Evolutionary conservation across 495 filamentous ascomycete species (phyloP).

Genomic region (Lepidopterella palustris): DNA sequence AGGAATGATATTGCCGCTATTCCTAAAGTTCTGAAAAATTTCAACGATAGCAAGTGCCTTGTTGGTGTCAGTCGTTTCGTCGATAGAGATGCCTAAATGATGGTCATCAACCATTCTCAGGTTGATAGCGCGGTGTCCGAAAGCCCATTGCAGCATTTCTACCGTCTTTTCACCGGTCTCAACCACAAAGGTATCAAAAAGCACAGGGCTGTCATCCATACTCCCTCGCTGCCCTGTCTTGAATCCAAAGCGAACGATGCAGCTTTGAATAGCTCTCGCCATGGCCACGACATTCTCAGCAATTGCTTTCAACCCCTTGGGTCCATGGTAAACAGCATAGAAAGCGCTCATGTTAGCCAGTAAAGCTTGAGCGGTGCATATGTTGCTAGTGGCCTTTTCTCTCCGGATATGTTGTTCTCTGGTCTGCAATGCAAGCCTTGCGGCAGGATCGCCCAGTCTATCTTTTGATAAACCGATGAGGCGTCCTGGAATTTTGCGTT

Average conservation of each 20-base stretch:
- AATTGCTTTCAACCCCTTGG: slow-evolving; percentile 75
- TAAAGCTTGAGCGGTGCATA: slow-evolving; percentile 93
- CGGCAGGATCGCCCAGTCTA: slow-evolving; percentile 74
- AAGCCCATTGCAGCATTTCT: slow-evolving; percentile 47
- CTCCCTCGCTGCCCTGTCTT: slow-evolving; percentile 52
- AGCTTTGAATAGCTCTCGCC: slow-evolving; percentile 63
- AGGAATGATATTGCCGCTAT: neutral
- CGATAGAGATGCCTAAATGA: slow-evolving; percentile 62
- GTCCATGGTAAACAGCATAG: slow-evolving; percentile 97
- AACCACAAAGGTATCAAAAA: slow-evolving; percentile 81
- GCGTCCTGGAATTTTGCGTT: slow-evolving; percentile 93
- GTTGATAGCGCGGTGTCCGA: slow-evolving; percentile 48
- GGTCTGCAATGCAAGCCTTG: slow-evolving; percentile 85
- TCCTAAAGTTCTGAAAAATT: neutral
- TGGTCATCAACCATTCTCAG: slow-evolving; percentile 54
- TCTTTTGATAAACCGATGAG: slow-evolving; percentile 93
- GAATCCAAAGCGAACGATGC: slow-evolving; percentile 60
- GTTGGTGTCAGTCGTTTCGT: slow-evolving; percentile 60
- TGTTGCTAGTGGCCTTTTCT: slow-evolving; percentile 98
- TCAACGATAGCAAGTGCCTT: slow-evolving; percentile 42
- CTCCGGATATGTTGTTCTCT: slow-evolving; percentile 95
- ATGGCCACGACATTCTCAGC: slow-evolving; percentile 69
- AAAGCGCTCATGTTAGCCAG: slow-evolving; percentile 96
- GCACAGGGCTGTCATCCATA: slow-evolving; percentile 46
- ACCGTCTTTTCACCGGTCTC: slow-evolving; percentile 41